A percentile compares a stretch with the other conserved stretches of the same genome.
Evolutionary conservation across 2,329 filamentous ascomycete genomes (phyloP).

Genomic region (Pseudogymnoascus pannorum): DNA sequence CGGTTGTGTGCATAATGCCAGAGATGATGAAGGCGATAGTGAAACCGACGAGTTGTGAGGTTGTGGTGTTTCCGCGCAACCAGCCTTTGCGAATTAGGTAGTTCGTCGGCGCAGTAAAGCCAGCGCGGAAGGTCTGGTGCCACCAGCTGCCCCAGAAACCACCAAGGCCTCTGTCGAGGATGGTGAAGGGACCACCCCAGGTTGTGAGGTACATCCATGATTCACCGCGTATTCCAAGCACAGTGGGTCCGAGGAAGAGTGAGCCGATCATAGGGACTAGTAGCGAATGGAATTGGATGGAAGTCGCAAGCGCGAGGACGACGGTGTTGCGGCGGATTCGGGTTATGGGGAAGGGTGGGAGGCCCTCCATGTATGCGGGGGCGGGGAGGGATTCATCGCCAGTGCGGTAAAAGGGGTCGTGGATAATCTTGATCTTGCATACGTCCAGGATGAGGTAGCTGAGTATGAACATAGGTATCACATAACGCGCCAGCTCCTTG

Average conservation of each 20-base stretch:
- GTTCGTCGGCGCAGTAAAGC: conserved; percentile 54
- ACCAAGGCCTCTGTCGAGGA: conserved; percentile 63
- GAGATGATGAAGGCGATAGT: conserved; percentile 57
- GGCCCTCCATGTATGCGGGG: conserved; percentile 36
- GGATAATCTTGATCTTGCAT: conserved; percentile 59
- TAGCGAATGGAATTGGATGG: conserved; percentile 38
- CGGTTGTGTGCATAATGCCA: conserved; percentile 62
- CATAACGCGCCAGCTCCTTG: conserved; percentile 38
- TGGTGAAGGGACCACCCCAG: conserved; percentile 44
- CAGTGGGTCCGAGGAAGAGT: conserved; percentile 43
- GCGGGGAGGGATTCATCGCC: conserved; percentile 38
- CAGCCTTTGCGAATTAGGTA: conserved; percentile 38
- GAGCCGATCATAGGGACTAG: conserved; percentile 54
- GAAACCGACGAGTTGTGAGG: conserved; percentile 30
- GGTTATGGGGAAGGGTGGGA: conserved; percentile 41
- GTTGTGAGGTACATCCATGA: conserved; percentile 54
- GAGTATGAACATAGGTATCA: conserved; percentile 40
- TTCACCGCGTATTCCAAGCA: conserved; percentile 52
- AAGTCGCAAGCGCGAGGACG: conserved; percentile 46
- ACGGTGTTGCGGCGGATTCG: conserved; percentile 50
- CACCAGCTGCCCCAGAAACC: conserved; percentile 84
- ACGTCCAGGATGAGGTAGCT: conserved; percentile 64
- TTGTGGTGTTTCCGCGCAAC: conserved; percentile 30
- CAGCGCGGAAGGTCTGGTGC: conserved; percentile 82
- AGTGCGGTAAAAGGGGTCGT: conserved; percentile 70